Base-by-base conservation (phyloP, 2,329 filamentous ascomycete species). In the Colletotrichum gigasporum region DNA sequence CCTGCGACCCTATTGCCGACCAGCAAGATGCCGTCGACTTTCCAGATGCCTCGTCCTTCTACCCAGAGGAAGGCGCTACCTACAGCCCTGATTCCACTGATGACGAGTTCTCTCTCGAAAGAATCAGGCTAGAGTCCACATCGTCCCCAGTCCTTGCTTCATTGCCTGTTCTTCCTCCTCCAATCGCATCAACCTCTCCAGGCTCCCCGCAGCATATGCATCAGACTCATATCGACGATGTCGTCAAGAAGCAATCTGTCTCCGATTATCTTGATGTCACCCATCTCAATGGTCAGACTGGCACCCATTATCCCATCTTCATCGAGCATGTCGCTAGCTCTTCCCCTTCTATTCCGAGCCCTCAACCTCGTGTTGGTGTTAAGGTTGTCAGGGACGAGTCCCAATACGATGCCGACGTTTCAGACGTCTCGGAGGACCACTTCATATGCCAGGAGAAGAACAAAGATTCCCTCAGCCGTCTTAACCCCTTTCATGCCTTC, bases 401-500 rank as follows among this genome's bases (percentile, higher is more conserved):
- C 4, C n/a, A 58, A 3, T 52, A 63, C 12, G 37, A 63, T 35
- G 45, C 28, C 12, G 47, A 48, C 10, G 20, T 34, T 8, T 42
- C 37, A 5, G 52, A 42, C 9, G 20, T 12, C 11, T 66, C 52
- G 5, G 26, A 53, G 10, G 34, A 20, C 3, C 22, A 34, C 4
- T 18, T 58, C 39, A 20, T 24, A 2, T n/a, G 16, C 4, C 28
- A 56, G 16, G 41, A 48, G 39, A 63, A 53, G 16, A 22, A 8
- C 14, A 55, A 26, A 28, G 24, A 26, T 9, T 48, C 62, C n/a
- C 42, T 32, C 16, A 65, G 57, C 30, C 56, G 50, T 22, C 44
- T 65, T 8, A 51, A 65, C 24, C 62, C 62, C n/a, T 65, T 65
- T 20, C 62, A 65, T 35, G 56, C 62, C 11, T 61, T 62, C 35